phyloP scores from a whole-genome alignment of 2,329 filamentous ascomycete genomes.

The Botrytis porri region DNA sequence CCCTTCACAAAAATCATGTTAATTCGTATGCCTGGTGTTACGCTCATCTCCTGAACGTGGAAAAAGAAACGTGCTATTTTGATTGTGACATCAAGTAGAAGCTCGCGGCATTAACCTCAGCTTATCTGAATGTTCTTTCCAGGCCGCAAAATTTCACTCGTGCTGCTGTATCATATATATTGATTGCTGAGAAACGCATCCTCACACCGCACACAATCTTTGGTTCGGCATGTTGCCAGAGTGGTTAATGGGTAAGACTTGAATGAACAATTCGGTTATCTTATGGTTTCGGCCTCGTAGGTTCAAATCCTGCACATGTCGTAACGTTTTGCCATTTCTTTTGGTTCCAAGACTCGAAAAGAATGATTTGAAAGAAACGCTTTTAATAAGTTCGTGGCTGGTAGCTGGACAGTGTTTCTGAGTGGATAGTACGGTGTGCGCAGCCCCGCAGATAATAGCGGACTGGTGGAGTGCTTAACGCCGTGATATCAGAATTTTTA shows the following conservation, averaged over 20 bases:
- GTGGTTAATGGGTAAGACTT: slow-evolving; percentile 23
- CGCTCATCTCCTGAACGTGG: too few species aligned
- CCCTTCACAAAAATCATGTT: too few species aligned
- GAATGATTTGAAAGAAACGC: neutral
- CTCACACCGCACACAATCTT: too few species aligned
- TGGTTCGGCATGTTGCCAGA: slow-evolving; percentile 15
- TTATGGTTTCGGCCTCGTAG: slow-evolving; percentile 22
- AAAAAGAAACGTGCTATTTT: too few species aligned
- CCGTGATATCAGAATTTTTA: neutral
- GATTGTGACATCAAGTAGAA: too few species aligned
- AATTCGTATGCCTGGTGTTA: too few species aligned
- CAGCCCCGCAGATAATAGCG: neutral
- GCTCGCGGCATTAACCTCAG: too few species aligned
- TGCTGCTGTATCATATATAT: neutral
- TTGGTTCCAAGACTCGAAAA: neutral
- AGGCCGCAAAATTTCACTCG: too few species aligned
- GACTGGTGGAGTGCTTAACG: neutral
- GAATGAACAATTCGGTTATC: slow-evolving; percentile 20
- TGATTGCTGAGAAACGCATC: too few species aligned
- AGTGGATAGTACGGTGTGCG: neutral
- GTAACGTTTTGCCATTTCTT: neutral
- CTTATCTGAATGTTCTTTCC: too few species aligned
- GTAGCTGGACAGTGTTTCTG: neutral
- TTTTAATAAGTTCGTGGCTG: neutral
- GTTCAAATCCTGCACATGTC: slow-evolving; percentile 22